Evolutionary conservation across 352 stramenopile genomes (phyloP).

Genomic region (Discostella stelligera): DNA sequence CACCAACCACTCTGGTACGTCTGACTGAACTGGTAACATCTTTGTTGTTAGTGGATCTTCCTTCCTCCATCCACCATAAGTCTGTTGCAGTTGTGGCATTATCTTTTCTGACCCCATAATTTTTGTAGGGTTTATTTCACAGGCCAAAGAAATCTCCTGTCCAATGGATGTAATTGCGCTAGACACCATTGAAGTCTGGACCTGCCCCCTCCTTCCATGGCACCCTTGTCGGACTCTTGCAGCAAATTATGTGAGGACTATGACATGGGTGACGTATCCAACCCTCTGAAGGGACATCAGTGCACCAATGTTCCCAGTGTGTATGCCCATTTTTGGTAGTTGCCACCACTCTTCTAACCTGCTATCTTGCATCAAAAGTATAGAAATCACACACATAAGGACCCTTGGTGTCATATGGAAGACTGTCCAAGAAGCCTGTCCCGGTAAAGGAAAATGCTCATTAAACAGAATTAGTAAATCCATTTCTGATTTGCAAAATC

Average conservation of each 20-base stretch:
- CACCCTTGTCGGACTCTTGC: background rate
- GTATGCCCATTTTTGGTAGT: no score
- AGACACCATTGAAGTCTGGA: background rate
- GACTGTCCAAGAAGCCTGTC: slow-evolving; percentile 1
- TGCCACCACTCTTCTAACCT: slow-evolving; percentile 34
- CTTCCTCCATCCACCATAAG: no score
- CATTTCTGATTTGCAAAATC: slow-evolving; percentile 23
- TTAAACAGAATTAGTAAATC: slow-evolving; percentile 39
- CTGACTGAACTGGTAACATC: background rate
- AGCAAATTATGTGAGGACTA: slow-evolving; percentile 8
- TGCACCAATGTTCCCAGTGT: no score
- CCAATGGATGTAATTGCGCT: slow-evolving; percentile 6
- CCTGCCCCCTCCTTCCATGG: background rate
- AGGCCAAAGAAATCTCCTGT: slow-evolving; percentile 1
- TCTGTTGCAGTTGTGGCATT: background rate
- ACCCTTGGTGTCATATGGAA: slow-evolving; percentile 35
- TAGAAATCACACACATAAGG: slow-evolving; percentile 10
- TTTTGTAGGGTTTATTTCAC: slow-evolving; percentile 5
- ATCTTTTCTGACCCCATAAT: background rate
- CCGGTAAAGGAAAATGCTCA: slow-evolving; percentile 25
- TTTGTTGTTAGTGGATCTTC: slow-evolving; percentile 4
- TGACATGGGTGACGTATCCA: background rate
- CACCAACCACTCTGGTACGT: background rate
- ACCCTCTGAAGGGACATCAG: slow-evolving; percentile 10
- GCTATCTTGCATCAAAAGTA: slow-evolving; percentile 4